Conservation (phyloP, 2,329 filamentous ascomycete species). For the Bipolaris gigantea region DNA sequence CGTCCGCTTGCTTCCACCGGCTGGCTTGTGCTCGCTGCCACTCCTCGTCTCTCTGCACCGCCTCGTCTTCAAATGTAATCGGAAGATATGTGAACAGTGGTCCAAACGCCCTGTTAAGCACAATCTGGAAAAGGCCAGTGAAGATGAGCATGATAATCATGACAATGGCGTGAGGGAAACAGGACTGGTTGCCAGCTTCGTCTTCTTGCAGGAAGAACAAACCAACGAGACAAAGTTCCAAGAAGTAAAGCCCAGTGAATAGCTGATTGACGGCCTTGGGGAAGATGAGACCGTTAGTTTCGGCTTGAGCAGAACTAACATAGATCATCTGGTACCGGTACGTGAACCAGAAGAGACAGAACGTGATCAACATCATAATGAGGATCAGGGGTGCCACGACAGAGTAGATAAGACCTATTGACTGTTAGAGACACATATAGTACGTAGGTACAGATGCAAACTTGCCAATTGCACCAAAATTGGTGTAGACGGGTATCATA, state of each 20-base stretch:
- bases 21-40: slow-evolving; percentile 78
- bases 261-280: slow-evolving; percentile 92
- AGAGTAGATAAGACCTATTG: slow-evolving; percentile 72
- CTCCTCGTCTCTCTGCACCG: slow-evolving; percentile 83
- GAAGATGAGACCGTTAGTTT: slow-evolving; percentile 91
- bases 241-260: slow-evolving; percentile 91
- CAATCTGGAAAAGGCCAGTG: slow-evolving; percentile 75
- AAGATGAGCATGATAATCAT: slow-evolving; percentile 77
- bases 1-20: slow-evolving; percentile 63
- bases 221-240: slow-evolving; percentile 88
- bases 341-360: slow-evolving; percentile 87
- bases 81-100: slow-evolving; percentile 88
- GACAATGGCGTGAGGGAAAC: slow-evolving; percentile 74
- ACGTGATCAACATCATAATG: slow-evolving; percentile 91
- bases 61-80: slow-evolving; percentile 94
- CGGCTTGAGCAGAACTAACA: slow-evolving; percentile 83
- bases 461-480: slow-evolving; percentile 85
- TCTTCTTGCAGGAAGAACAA: slow-evolving; percentile 80
- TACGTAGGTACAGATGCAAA: not conserved
- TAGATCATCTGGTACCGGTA: slow-evolving; percentile 98
- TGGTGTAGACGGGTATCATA: slow-evolving; percentile 95
- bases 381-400: slow-evolving; percentile 88
- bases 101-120: slow-evolving; percentile 80
- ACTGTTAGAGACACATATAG: slow-evolving; percentile 7
- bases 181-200: slow-evolving; percentile 57